Evolutionary conservation across 1,284 basidiomycete species (phyloP).

Genomic region (Psilocybe mexicana): DNA sequence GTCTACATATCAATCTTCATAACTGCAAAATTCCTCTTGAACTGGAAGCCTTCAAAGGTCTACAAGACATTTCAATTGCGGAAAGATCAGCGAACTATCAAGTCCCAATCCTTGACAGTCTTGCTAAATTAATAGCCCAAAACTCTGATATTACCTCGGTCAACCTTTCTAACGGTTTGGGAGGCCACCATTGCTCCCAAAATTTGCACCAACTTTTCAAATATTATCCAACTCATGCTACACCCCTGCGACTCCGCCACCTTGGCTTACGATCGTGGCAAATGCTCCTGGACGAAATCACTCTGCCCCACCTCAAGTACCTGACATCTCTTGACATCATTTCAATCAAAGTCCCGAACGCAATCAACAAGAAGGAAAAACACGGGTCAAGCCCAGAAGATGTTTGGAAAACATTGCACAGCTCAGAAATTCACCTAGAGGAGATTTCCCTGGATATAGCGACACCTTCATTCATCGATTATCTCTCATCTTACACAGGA

Average conservation of each 20-base stretch:
- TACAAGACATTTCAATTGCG: not conserved
- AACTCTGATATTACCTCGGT: constrained; percentile 3
- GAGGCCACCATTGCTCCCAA: not conserved
- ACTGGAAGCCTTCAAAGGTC: not conserved
- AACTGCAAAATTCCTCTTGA: not conserved
- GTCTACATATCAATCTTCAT: not conserved
- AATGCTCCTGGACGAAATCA: not conserved
- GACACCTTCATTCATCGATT: constrained; percentile 5
- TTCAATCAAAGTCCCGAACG: too few relatives aligned
- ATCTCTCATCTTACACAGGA: constrained; percentile 10
- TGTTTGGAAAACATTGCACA: constrained; percentile 2
- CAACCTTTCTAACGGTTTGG: not conserved
- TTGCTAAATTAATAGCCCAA: constrained; percentile 4
- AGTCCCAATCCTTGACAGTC: not conserved
- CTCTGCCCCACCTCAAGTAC: not conserved
- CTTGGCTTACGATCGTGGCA: not conserved
- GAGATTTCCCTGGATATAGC: constrained; percentile 10
- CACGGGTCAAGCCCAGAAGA: not conserved
- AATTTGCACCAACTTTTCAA: constrained; percentile 5
- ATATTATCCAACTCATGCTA: not conserved
- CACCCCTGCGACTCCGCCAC: not conserved
- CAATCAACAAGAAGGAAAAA: not conserved
- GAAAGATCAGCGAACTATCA: not conserved
- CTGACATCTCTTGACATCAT: constrained; percentile 2
- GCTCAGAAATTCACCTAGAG: constrained; percentile 3